phyloP scores from a whole-genome alignment of 345 rosid species.

The Ceriops decandra region DNA sequence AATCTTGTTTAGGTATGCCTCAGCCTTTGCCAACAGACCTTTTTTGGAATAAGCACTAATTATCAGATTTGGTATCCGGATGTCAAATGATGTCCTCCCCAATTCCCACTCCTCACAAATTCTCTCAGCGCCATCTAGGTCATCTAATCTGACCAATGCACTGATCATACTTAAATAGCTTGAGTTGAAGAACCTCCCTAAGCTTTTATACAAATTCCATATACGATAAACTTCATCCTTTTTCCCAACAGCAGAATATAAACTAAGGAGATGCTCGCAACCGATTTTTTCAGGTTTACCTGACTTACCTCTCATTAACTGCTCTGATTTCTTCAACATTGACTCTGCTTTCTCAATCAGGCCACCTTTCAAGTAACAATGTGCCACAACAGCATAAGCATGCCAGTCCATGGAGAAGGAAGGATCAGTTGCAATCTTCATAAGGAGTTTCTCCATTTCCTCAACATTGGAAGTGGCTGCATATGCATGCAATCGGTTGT shows the following conservation, averaged over 20 bases:
- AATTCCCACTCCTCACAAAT: slow-evolving; percentile 53
- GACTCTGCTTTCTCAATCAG: slow-evolving; percentile 28
- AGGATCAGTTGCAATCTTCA: slow-evolving; percentile 40
- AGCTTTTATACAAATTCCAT: slow-evolving; percentile 44
- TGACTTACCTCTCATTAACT: slow-evolving; percentile 8
- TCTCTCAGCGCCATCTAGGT: slow-evolving; percentile 43
- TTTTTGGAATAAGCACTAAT: slow-evolving; percentile 37
- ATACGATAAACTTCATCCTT: slow-evolving; percentile 47
- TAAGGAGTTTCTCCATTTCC: slow-evolving; percentile 49
- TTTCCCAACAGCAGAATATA: slow-evolving; percentile 39
- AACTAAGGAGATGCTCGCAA: too few species aligned
- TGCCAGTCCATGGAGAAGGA: slow-evolving; percentile 34
- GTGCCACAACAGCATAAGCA: slow-evolving; percentile 35
- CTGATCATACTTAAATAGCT: slow-evolving; percentile 46
- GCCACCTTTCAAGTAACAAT: slow-evolving; percentile 45
- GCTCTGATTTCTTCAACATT: slow-evolving; percentile 45
- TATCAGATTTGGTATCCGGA: slow-evolving; percentile 37
- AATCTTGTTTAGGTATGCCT: slow-evolving; percentile 27
- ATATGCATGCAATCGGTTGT: slow-evolving; percentile 29
- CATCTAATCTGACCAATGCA: slow-evolving; percentile 47
- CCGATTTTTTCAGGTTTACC: too few species aligned
- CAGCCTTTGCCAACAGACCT: slow-evolving; percentile 53
- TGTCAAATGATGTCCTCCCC: slow-evolving; percentile 27
- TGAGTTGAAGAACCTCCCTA: slow-evolving; percentile 33
- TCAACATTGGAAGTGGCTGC: slow-evolving; percentile 31